Percentiles rank a stretch among this genome's conserved stretches.
Evolutionary conservation across 2,329 filamentous ascomycete genomes (phyloP).

Genomic region (Falciphora oryzae): DNA sequence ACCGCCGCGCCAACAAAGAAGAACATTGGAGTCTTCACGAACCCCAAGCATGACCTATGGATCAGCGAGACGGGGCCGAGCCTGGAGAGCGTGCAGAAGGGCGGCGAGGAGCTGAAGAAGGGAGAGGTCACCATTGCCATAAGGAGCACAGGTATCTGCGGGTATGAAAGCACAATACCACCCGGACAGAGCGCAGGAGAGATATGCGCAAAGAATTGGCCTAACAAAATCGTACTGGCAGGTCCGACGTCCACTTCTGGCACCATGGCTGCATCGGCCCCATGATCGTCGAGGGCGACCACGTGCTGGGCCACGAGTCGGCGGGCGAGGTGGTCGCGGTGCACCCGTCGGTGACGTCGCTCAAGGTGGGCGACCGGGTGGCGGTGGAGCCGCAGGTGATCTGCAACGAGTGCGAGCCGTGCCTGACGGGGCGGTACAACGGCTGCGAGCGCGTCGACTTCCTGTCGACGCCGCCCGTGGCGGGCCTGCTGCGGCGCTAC

Average conservation of each 20-base stretch:
- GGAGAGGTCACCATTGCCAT: slow-evolving; percentile 86
- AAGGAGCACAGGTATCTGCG: slow-evolving; percentile 94
- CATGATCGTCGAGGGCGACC: slow-evolving; percentile 84
- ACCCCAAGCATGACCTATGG: slow-evolving; percentile 89
- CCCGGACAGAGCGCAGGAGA: neutral
- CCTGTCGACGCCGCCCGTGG: slow-evolving; percentile 83
- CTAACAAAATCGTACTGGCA: slow-evolving; percentile 27
- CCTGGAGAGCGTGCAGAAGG: slow-evolving; percentile 64
- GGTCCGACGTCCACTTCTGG: slow-evolving; percentile 97
- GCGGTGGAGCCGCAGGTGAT: slow-evolving; percentile 93
- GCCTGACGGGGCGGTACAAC: slow-evolving; percentile 89
- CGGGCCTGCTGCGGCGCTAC: slow-evolving; percentile 82
- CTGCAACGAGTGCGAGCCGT: slow-evolving; percentile 85
- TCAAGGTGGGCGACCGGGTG: slow-evolving; percentile 84
- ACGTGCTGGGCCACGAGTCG: slow-evolving; percentile 93
- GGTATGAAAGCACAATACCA: slow-evolving; percentile 45
- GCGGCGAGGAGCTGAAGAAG: slow-evolving; percentile 61
- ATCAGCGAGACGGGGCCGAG: slow-evolving; percentile 72
- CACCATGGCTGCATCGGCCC: slow-evolving; percentile 90
- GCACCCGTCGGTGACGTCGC: slow-evolving; percentile 69
- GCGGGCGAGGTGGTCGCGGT: slow-evolving; percentile 77
- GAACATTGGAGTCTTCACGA: slow-evolving; percentile 95
- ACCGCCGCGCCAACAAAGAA: slow-evolving; percentile 55
- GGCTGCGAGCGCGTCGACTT: slow-evolving; percentile 84
- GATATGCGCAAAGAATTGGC: neutral